Base-by-base conservation (phyloP, 176 grass and related monocot species). In the Carex kokanica region DNA sequence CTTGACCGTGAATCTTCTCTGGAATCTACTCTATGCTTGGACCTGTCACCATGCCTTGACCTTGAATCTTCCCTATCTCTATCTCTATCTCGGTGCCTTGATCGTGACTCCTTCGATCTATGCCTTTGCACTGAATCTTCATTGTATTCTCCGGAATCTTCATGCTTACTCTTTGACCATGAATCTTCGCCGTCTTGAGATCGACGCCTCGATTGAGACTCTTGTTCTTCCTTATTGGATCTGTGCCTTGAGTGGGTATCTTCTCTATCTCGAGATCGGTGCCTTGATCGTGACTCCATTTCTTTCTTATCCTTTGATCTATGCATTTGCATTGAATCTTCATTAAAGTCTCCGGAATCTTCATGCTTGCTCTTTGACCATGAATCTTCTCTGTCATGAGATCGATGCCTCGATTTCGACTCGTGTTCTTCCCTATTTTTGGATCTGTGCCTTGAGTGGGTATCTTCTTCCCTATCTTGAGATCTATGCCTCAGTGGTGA, bases 401-500 rank as follows among this genome's bases (percentile, higher is more conserved):
- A 0, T 1, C 38, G 63, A 9, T 62, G 60, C 60, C 11, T 78
- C 0, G 5, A 38, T 52, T 84, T 60, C 85, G 82, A 85, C 5
- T 69, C 84, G 29, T 38, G 64, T 57, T 77, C 81, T 75, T 89
- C 89, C 60, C 74, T 86, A 21, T 29, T 65, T 20, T 65, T 73
- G 56, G 82, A 83, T 83, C 47, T 80, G 74, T 51, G 3, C 64
- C 82, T 89, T 27, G 23, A 85, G 41, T 66, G 20, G 21, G 87
- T 38, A 69, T 91, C 79, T 83, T 24, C 83, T 38, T 38, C 36
- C 29, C 27, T 25, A 38, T 89, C 87, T 60, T 15, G 77, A 8
- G 73, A 89, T 54, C 57, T 87, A 82, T 85, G 86, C 27, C 79
- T 87, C 15, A 58, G 78, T 72, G 84, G 86, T 82, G 94, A 93